Base-by-base conservation (phyloP, 2,329 filamentous ascomycete genomes). In the Stemphylium beticola region DNA sequence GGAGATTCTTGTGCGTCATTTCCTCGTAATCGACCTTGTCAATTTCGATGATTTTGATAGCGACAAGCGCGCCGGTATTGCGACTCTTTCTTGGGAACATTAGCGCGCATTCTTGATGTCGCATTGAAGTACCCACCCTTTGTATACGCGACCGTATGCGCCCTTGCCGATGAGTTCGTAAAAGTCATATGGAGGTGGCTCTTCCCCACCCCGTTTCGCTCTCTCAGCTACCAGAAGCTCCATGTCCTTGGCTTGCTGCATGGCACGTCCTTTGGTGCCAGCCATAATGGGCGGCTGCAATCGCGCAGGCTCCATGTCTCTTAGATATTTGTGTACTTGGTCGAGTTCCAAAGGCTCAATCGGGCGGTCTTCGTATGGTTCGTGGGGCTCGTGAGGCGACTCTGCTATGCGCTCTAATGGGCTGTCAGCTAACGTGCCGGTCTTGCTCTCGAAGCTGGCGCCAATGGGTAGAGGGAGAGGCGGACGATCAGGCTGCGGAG, bases 31-130 rank as follows among this genome's bases (percentile, higher is more conserved):
- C 91, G 61, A 85, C 84, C 67, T 90, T 88, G 67, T 95, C 91
- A 41, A 93, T 90, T 71, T 93, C 89, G 68, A 93, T 91, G 64
- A 93, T 93, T 76, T 95, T 92, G 69, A 92, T 83, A 15, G 89
- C 89, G 20, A 92, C 88, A 18, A 90, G 76, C 59, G 82, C 71
- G 33, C 74, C 73, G 4, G 72, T 78, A 15, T 65, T 67, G 31
- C 76, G 73, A 47, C 76, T 75, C 58, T 74, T 74, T 61, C 74
- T 78, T 15, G 15, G 43, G 14, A 20, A 12, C 26, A 50, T 76
- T 51, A 74, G 64, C 51, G 8, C 46, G 45, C 43, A 17, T 38
- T 20, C 9, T 32, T 4, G n/a, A 18, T 7, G 8, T 6, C 8
- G 12, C 8, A 12, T 43, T 40, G 7, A 40, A 61, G 64, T 20